Conservation (phyloP, 2,329 filamentous ascomycete species). For the Penicillium sp. region DNA sequence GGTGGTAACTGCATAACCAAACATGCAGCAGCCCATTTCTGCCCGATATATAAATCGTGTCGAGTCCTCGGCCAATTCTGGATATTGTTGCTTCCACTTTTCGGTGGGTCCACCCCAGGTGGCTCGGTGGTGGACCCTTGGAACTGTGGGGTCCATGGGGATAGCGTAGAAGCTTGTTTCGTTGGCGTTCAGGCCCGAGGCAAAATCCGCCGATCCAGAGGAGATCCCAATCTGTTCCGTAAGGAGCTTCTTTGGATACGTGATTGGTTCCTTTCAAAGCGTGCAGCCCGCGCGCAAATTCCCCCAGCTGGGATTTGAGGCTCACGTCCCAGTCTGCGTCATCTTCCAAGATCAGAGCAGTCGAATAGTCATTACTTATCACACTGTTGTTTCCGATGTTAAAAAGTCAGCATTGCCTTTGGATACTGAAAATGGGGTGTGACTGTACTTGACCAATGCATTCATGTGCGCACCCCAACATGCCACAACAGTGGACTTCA, state of each 20-base stretch:
- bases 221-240: slow-evolving; percentile 54
- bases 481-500: slow-evolving; percentile 36
- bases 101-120: slow-evolving; percentile 21
- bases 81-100: slow-evolving; percentile 16
- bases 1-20: slow-evolving; percentile 41
- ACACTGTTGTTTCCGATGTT: slow-evolving; percentile 31
- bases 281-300: slow-evolving; percentile 33
- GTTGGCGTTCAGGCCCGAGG: slow-evolving; percentile 31
- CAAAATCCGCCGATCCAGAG: slow-evolving; percentile 53
- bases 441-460: slow-evolving; percentile 29
- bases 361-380: slow-evolving; percentile 46
- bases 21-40: slow-evolving; percentile 33
- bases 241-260: slow-evolving; percentile 39
- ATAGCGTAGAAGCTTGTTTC: slow-evolving; percentile 30
- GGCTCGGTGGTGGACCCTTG: slow-evolving; percentile 14
- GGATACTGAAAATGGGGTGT: not conserved
- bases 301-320: slow-evolving; percentile 49
- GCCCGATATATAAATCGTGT: slow-evolving; percentile 39
- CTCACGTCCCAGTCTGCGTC: slow-evolving; percentile 58
- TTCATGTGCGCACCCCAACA: slow-evolving; percentile 45
- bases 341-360: slow-evolving; percentile 56
- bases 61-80: slow-evolving; percentile 22
- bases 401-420: not conserved
- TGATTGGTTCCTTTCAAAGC: slow-evolving; percentile 29
- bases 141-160: slow-evolving; percentile 32